A percentile compares a stretch with the other conserved stretches of the same genome.
Evolutionary conservation across 495 filamentous ascomycete genomes (phyloP).

Genomic region (Penicillium lividum): DNA sequence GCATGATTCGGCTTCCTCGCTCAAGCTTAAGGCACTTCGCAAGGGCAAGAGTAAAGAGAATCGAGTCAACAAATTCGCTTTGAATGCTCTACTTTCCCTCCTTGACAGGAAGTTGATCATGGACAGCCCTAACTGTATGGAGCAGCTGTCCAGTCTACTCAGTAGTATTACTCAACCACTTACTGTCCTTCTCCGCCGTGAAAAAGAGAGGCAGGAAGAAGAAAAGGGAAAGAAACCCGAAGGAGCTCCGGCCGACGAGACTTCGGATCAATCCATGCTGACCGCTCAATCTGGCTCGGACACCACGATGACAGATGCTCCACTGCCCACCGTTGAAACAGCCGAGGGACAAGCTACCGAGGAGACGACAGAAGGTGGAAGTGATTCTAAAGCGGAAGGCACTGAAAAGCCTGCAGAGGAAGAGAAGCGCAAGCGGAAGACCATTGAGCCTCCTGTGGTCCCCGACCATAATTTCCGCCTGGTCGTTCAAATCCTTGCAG

Average conservation of each 20-base stretch:
- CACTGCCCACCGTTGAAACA: constrained; percentile 36
- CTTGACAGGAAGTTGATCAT: constrained; percentile 90
- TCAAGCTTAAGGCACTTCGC: constrained; percentile 74
- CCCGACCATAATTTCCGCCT: constrained; percentile 87
- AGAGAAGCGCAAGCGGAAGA: constrained; percentile 69
- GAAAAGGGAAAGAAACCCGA: constrained; percentile 56
- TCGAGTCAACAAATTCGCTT: constrained; percentile 82
- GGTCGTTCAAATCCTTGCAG: constrained; percentile 92
- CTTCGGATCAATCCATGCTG: constrained; percentile 25
- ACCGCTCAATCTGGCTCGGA: constrained; percentile 31
- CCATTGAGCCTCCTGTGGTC: constrained; percentile 79
- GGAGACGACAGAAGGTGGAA: constrained; percentile 25
- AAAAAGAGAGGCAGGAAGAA: constrained; percentile 70
- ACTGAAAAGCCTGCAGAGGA: constrained; percentile 50
- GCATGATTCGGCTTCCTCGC: constrained; percentile 72
- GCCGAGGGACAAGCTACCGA: constrained; percentile 29
- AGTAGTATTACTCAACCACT: constrained; percentile 88
- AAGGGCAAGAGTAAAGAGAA: constrained; percentile 85
- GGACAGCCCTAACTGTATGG: constrained; percentile 94
- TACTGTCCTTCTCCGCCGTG: constrained; percentile 76
- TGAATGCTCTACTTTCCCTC: constrained; percentile 86
- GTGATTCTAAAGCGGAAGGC: constrained; percentile 32
- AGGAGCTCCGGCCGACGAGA: constrained; percentile 26
- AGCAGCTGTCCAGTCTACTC: constrained; percentile 81
- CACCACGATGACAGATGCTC: constrained; percentile 46